A percentile compares a stretch with the other conserved stretches of the same genome.
Evolutionary conservation across 225 moss, liverwort and hornwort species (phyloP).

Genomic region (Antitrichia curtipendula): DNA sequence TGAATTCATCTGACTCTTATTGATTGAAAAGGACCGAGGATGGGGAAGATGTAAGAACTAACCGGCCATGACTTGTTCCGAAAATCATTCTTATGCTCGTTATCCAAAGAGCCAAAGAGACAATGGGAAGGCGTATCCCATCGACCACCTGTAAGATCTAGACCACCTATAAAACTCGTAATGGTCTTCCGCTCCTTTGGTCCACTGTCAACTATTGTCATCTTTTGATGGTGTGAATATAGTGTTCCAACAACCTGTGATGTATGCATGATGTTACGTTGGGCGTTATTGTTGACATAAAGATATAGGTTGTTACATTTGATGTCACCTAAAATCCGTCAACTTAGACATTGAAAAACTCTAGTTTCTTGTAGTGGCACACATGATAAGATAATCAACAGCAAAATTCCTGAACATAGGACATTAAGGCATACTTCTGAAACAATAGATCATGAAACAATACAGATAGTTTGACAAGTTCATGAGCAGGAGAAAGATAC

Average conservation of each 20-base stretch:
- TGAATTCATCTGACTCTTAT: background rate
- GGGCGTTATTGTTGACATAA: too few species aligned
- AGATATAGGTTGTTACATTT: too few species aligned
- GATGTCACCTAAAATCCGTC: too few species aligned
- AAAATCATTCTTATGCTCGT: slow-evolving; percentile 38
- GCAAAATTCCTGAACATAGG: background rate
- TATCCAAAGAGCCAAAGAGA: slow-evolving; percentile 26
- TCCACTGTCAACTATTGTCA: slow-evolving; percentile 38
- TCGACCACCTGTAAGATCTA: slow-evolving; percentile 40
- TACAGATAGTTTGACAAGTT: background rate
- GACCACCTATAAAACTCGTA: slow-evolving; percentile 39
- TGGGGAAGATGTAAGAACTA: background rate
- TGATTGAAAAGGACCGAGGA: background rate
- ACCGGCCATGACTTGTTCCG: slow-evolving; percentile 46
- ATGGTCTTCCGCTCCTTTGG: slow-evolving; percentile 12
- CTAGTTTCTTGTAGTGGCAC: too few species aligned
- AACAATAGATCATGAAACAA: background rate
- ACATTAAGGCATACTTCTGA: background rate
- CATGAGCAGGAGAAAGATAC: background rate
- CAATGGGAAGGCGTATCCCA: slow-evolving; percentile 53
- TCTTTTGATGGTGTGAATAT: slow-evolving; percentile 51
- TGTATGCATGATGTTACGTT: too few species aligned
- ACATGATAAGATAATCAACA: too few species aligned
- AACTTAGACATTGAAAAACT: too few species aligned
- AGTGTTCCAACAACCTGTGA: slow-evolving; percentile 54